Percentiles rank a stretch among this genome's conserved stretches.
Conservation (phyloP, 2,329 filamentous ascomycete species). For the Lachnellula hyalina region DNA sequence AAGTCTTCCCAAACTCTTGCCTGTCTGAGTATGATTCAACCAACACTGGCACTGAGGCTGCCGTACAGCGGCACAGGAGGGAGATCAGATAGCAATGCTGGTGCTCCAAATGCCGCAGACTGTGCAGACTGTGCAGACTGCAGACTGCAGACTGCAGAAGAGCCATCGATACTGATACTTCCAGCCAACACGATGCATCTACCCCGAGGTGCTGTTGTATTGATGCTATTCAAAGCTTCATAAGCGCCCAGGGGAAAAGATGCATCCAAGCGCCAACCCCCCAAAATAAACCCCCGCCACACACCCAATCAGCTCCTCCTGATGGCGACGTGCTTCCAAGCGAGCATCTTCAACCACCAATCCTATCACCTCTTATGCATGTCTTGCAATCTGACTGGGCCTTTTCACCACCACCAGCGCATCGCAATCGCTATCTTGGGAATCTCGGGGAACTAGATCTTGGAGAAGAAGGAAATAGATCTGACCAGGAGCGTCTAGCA, state of each 20-base stretch:
- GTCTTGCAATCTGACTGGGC: slow-evolving; percentile 6
- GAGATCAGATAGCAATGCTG: neutral
- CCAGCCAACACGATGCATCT: neutral
- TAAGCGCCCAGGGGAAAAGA: slow-evolving; percentile 8
- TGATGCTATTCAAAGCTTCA: slow-evolving; percentile 17
- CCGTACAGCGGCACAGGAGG: too few relatives aligned
- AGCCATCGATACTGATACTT: neutral
- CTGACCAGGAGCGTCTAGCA: slow-evolving; percentile 22
- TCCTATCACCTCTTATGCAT: neutral
- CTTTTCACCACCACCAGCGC: slow-evolving; percentile 3
- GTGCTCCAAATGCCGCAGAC: neutral
- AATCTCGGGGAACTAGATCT: neutral
- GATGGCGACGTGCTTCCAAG: slow-evolving; percentile 1
- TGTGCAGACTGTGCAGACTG: neutral
- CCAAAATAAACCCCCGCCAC: slow-evolving; percentile 6
- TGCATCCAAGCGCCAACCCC: slow-evolving; percentile 17
- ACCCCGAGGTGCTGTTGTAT: neutral
- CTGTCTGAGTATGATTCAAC: neutral
- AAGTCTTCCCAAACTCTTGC: too few relatives aligned
- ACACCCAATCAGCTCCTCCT: slow-evolving; percentile 5
- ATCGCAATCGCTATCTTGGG: slow-evolving; percentile 10
- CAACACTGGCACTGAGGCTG: neutral
- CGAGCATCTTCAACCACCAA: slow-evolving; percentile 5
- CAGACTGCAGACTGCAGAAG: neutral
- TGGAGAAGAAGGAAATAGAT: slow-evolving; percentile 11